Conservation (phyloP, 192 early-diverging fungal genomes). For the Backusella westeae region DNA sequence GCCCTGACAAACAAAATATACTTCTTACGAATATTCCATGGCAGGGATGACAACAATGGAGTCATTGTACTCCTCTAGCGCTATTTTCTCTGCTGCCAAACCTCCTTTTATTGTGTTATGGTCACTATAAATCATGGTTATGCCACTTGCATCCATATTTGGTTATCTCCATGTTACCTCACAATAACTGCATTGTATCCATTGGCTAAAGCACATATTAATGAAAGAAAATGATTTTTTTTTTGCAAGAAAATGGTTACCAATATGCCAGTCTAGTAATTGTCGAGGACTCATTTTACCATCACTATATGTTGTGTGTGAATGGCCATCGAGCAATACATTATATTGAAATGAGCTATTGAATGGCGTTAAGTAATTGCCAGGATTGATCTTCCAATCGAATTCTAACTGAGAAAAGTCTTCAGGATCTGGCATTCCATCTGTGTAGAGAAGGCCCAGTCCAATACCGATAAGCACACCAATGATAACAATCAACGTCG, state of each 20-base stretch:
- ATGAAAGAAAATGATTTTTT: not conserved
- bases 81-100: slow-evolving; percentile 55
- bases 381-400: slow-evolving; percentile 49
- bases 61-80: slow-evolving; percentile 46
- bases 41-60: slow-evolving; percentile 62
- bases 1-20: not conserved
- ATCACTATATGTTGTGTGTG: slow-evolving; percentile 62
- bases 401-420: slow-evolving; percentile 41
- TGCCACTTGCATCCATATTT: not conserved
- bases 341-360: slow-evolving; percentile 46
- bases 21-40: slow-evolving; percentile 60
- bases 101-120: slow-evolving; percentile 68
- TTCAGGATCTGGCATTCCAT: slow-evolving; percentile 22
- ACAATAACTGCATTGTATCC: slow-evolving; percentile 70
- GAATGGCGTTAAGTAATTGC: slow-evolving; percentile 44
- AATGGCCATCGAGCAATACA: slow-evolving; percentile 62
- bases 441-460: slow-evolving; percentile 24
- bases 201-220: slow-evolving; percentile 41
- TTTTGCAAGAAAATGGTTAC: slow-evolving; percentile 27
- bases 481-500: slow-evolving; percentile 13
- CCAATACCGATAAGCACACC: slow-evolving; percentile 30
- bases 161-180: slow-evolving; percentile 13
- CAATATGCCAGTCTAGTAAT: slow-evolving; percentile 60
- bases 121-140: slow-evolving; percentile 40
- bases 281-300: slow-evolving; percentile 57